These are phyloP conservation scores for Xylariaceae sp. DNA, from an alignment of 2,329 filamentous ascomycete species.

Conservation along the genomic window DNA sequence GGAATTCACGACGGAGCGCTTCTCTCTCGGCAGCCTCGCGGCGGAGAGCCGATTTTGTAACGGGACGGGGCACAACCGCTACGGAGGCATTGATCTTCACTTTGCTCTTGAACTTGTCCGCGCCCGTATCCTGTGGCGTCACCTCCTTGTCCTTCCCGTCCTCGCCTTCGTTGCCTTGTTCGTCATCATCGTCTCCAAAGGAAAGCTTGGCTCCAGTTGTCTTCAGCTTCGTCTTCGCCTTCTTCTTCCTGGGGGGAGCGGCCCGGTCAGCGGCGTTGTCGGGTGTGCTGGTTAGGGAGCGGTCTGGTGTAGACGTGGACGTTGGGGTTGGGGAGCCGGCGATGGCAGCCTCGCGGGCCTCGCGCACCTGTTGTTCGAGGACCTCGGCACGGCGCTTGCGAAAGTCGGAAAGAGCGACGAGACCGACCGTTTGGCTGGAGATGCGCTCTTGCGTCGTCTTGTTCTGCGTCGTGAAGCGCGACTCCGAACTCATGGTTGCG, in stretches of 20 bases:
- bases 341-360: constrained; percentile 60
- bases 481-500: constrained; percentile 27
- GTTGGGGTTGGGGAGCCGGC: constrained; percentile 22
- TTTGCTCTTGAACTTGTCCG: constrained; percentile 35
- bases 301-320: constrained; percentile 44
- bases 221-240: constrained; percentile 42
- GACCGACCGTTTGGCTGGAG: constrained; percentile 81
- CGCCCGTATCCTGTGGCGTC: background rate
- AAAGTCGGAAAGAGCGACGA: constrained; percentile 89
- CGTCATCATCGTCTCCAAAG: constrained; percentile 63
- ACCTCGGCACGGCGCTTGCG: constrained; percentile 93
- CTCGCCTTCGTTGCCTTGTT: constrained; percentile 37
- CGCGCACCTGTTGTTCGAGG: constrained; percentile 83
- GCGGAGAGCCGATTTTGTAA: constrained; percentile 67
- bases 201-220: constrained; percentile 47
- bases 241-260: constrained; percentile 40
- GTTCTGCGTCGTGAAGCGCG: constrained; percentile 70
- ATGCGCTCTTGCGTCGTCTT: constrained; percentile 74
- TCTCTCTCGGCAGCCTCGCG: constrained; percentile 73
- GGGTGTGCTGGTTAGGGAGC: constrained; percentile 44
- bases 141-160: background rate
- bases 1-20: constrained; percentile 70
- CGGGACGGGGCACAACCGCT: constrained; percentile 59
- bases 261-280: constrained; percentile 36
- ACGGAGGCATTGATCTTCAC: constrained; percentile 59